phyloP scores from a whole-genome alignment of 1,284 basidiomycete genomes.

The Apiotrichum gamsii region DNA sequence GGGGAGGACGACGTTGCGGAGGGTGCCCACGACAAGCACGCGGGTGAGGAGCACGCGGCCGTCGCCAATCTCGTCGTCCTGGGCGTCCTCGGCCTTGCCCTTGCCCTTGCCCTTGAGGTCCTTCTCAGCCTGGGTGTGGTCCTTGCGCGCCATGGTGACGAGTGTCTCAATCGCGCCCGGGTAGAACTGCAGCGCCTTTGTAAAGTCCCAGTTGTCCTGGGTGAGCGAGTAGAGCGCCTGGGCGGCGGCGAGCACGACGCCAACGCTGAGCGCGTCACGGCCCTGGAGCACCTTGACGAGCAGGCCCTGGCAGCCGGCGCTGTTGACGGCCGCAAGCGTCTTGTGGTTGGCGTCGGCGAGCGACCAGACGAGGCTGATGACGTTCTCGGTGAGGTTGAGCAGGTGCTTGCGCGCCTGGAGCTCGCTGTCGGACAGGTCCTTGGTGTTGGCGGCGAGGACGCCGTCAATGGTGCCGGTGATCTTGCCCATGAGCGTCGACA shows the following conservation, averaged over 20 bases:
- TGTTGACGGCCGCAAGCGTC: slow-evolving; percentile 76
- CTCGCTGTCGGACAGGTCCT: slow-evolving; percentile 52
- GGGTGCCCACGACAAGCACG: slow-evolving; percentile 69
- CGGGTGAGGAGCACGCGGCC: slow-evolving; percentile 52
- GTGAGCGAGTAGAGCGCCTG: slow-evolving; percentile 86
- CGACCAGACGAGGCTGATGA: slow-evolving; percentile 86
- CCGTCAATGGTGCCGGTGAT: slow-evolving; percentile 67
- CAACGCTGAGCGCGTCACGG: slow-evolving; percentile 59
- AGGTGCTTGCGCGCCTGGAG: slow-evolving; percentile 62
- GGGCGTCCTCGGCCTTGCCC: slow-evolving; percentile 15
- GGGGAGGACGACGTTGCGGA: slow-evolving; percentile 65
- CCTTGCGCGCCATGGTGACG: slow-evolving; percentile 58
- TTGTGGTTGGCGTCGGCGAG: slow-evolving; percentile 78
- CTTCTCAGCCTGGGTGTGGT: slow-evolving; percentile 26
- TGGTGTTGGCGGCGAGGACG: slow-evolving; percentile 50
- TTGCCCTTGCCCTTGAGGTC: slow-evolving; percentile 50
- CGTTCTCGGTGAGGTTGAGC: slow-evolving; percentile 80
- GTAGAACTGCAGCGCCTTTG: slow-evolving; percentile 58
- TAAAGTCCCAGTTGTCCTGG: slow-evolving; percentile 71
- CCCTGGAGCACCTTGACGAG: slow-evolving; percentile 74
- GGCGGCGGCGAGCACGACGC: slow-evolving; percentile 70
- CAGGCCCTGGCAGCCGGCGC: slow-evolving; percentile 66
- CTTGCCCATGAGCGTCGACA: slow-evolving; percentile 40
- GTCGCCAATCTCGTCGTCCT: slow-evolving; percentile 34
- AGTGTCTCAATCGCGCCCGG: slow-evolving; percentile 63